Evolutionary conservation across 805 yeast genomes (phyloP).

Genomic region (Jamesozyma hellenica): DNA sequence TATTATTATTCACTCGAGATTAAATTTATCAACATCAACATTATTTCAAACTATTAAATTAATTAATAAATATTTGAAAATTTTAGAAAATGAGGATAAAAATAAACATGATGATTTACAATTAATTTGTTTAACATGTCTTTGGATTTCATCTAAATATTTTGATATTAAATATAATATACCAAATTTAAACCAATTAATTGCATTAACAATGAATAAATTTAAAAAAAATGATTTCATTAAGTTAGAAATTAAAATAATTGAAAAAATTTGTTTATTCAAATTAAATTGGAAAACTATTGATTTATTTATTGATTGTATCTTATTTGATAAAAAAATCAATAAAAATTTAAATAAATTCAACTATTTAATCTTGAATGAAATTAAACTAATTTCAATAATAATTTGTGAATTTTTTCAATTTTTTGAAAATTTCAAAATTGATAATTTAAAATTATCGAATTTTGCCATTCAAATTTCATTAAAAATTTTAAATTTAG

Average conservation of each 20-base stretch:
- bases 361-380: conserved; percentile 23
- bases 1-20: conserved; percentile 59
- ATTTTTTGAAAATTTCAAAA: conserved; percentile 45
- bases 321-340: too few relatives aligned
- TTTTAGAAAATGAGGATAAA: too few relatives aligned
- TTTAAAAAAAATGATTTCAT: too few relatives aligned
- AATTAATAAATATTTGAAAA: conserved; percentile 79
- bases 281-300: conserved; percentile 64
- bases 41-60: conserved; percentile 58
- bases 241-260: too few relatives aligned
- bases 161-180: conserved; percentile 58
- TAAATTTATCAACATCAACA: conserved; percentile 52
- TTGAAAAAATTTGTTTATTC: too few relatives aligned
- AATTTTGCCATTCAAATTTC: conserved; percentile 21
- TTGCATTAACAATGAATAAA: too few relatives aligned
- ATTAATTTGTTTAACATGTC: conserved; percentile 70
- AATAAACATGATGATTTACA: too few relatives aligned
- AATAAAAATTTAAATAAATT: neutral
- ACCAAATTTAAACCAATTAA: too few relatives aligned
- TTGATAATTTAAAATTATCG: neutral
- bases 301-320: conserved; percentile 53
- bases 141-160: conserved; percentile 86
- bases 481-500: neutral
- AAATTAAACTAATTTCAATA: conserved; percentile 45
- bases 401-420: conserved; percentile 58